Conservation (phyloP, 306 rosid genomes). For the Quercus suber region DNA sequence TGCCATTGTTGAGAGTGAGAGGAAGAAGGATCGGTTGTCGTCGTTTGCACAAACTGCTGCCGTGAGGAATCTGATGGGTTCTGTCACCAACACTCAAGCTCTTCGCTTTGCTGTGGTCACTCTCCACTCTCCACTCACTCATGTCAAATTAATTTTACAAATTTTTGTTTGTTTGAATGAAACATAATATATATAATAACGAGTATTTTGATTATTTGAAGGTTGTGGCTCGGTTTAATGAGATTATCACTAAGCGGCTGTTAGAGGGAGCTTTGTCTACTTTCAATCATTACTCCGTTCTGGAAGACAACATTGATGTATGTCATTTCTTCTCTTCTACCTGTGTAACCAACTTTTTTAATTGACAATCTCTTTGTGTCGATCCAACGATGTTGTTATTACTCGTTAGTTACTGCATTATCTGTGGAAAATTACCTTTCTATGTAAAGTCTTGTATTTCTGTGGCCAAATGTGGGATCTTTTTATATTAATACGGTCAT, state of each 20-base stretch:
- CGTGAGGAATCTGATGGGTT: constrained; percentile 78
- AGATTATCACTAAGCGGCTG: constrained; percentile 73
- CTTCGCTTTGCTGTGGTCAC: constrained; percentile 87
- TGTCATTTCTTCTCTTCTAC: background rate
- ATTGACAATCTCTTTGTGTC: no score
- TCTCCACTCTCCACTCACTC: background rate
- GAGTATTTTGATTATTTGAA: constrained; percentile 20
- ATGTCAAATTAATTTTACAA: background rate
- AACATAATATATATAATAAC: no score
- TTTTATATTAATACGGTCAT: no score
- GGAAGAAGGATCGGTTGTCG: constrained; percentile 34
- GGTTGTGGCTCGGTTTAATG: constrained; percentile 97
- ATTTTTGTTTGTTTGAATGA: no score
- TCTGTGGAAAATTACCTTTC: no score
- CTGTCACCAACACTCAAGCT: constrained; percentile 63
- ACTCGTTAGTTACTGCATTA: no score
- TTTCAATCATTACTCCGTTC: constrained; percentile 68
- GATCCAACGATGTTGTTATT: no score
- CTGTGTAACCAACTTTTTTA: background rate
- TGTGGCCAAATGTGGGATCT: no score
- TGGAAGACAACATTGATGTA: constrained; percentile 89
- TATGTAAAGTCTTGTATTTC: no score
- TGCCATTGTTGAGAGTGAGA: constrained; percentile 10
- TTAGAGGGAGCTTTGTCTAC: constrained; percentile 89
- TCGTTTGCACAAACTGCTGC: constrained; percentile 57